A percentile compares a stretch with the other conserved stretches of the same genome.
Evolutionary conservation across 257 asterid genomes (phyloP).

Genomic region (Solanum gracilifrons): DNA sequence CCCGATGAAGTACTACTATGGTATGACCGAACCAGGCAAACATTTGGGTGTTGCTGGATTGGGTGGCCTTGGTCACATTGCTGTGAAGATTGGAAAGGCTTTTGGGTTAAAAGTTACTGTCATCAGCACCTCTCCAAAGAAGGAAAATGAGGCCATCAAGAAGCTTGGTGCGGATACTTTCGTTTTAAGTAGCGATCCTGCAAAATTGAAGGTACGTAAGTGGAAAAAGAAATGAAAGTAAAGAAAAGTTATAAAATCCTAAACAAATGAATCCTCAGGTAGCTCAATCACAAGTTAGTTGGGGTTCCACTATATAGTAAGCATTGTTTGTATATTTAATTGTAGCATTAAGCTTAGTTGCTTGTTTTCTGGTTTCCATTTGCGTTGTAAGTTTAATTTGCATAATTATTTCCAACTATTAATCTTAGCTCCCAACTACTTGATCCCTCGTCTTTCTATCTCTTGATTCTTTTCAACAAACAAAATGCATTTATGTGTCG

Average conservation of each 20-base stretch:
- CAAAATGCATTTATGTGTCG: not conserved
- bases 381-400: not conserved
- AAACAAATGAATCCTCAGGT: not conserved
- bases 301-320: not conserved
- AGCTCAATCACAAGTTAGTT: not conserved
- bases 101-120: slow-evolving; percentile 58
- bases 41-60: slow-evolving; percentile 59
- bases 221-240: not conserved
- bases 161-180: slow-evolving; percentile 53
- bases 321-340: not conserved
- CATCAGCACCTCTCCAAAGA: slow-evolving; percentile 37
- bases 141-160: slow-evolving; percentile 38
- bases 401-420: not conserved
- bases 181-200: slow-evolving; percentile 30
- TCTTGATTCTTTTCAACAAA: not conserved
- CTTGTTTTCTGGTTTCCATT: not conserved
- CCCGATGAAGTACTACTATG: slow-evolving; percentile 51
- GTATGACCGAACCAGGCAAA: slow-evolving; percentile 46
- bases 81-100: slow-evolving; percentile 62
- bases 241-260: not conserved
- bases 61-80: slow-evolving; percentile 67
- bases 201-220: slow-evolving; percentile 38
- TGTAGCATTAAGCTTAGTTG: not conserved
- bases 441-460: not conserved
- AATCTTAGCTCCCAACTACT: not conserved